Evolutionary conservation across 768 basidiomycete species (phyloP).

Genomic region (Chlorophyllum brunneum): DNA sequence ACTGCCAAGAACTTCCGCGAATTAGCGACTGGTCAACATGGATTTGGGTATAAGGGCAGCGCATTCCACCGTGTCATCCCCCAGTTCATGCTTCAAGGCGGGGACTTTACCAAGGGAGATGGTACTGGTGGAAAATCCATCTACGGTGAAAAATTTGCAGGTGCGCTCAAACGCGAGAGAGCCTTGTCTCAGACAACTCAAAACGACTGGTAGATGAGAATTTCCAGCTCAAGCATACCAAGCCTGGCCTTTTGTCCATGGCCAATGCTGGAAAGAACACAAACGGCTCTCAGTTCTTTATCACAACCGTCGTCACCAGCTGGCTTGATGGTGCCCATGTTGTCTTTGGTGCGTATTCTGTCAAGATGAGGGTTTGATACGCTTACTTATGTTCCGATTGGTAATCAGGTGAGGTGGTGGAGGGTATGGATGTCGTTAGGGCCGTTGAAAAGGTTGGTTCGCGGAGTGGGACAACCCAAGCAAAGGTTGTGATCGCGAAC

Average conservation of each 20-base stretch:
- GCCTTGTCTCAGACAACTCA: neutral
- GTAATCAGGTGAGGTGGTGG: conserved; percentile 55
- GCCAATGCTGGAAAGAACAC: conserved; percentile 81
- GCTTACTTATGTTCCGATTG: neutral
- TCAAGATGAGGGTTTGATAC: conserved; percentile 1
- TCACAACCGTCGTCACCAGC: conserved; percentile 72
- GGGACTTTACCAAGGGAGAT: conserved; percentile 70
- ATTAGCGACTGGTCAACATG: conserved; percentile 70
- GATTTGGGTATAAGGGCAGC: conserved; percentile 67
- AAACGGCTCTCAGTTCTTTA: conserved; percentile 88
- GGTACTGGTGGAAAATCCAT: conserved; percentile 83
- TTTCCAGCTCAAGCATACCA: conserved; percentile 71
- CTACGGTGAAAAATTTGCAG: conserved; percentile 64
- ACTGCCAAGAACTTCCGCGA: conserved; percentile 87
- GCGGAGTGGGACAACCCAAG: conserved; percentile 34
- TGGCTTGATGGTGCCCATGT: conserved; percentile 86
- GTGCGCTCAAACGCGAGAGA: conserved; percentile 28
- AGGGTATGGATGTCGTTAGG: conserved; percentile 55
- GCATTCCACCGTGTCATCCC: conserved; percentile 84
- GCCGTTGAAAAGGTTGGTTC: conserved; percentile 38
- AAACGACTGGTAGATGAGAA: conserved; percentile 65
- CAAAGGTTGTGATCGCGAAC: conserved; percentile 47
- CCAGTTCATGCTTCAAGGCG: conserved; percentile 85
- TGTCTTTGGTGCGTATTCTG: conserved; percentile 66
- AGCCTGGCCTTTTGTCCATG: conserved; percentile 68